Evolutionary conservation across 2,329 filamentous ascomycete species (phyloP).

Genomic region (Trichoderma sp.): DNA sequence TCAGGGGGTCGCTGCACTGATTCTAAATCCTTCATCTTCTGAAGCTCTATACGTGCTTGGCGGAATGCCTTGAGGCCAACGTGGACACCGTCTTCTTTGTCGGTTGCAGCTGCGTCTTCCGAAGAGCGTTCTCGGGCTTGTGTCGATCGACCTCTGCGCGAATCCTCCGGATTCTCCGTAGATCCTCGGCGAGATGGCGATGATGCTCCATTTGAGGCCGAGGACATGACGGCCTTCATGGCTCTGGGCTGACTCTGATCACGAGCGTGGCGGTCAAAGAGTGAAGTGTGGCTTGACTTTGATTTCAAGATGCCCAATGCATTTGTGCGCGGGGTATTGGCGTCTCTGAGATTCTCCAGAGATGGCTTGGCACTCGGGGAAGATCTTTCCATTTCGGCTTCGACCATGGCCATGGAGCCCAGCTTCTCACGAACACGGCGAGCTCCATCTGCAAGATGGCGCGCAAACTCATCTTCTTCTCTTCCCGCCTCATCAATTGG

Average conservation of each 20-base stretch:
- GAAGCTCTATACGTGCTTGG: constrained; percentile 59
- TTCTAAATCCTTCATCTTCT: constrained; percentile 58
- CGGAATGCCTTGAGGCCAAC: constrained; percentile 59
- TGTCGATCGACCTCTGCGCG: constrained; percentile 16
- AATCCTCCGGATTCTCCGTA: constrained; percentile 24
- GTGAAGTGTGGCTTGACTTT: constrained; percentile 68
- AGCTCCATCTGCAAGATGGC: constrained; percentile 69
- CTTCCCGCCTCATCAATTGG: constrained; percentile 28
- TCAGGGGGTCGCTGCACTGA: constrained; percentile 42
- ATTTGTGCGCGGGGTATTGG: constrained; percentile 47
- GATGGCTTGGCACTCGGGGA: constrained; percentile 37
- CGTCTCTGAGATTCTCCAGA: constrained; percentile 40
- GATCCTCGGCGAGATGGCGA: constrained; percentile 43
- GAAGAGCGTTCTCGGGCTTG: constrained; percentile 28
- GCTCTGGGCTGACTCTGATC: constrained; percentile 53
- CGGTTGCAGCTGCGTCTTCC: constrained; percentile 33
- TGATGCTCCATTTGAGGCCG: constrained; percentile 44
- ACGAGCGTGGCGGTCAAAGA: constrained; percentile 51
- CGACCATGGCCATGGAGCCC: constrained; percentile 67
- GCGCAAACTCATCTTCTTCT: constrained; percentile 71
- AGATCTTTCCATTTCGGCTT: constrained; percentile 55
- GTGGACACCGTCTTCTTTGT: constrained; percentile 47
- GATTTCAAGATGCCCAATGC: constrained; percentile 64
- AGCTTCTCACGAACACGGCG: constrained; percentile 72
- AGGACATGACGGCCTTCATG: constrained; percentile 63